Conservation (phyloP, 352 stramenopile species). For the Globisporangium cederbergense region DNA sequence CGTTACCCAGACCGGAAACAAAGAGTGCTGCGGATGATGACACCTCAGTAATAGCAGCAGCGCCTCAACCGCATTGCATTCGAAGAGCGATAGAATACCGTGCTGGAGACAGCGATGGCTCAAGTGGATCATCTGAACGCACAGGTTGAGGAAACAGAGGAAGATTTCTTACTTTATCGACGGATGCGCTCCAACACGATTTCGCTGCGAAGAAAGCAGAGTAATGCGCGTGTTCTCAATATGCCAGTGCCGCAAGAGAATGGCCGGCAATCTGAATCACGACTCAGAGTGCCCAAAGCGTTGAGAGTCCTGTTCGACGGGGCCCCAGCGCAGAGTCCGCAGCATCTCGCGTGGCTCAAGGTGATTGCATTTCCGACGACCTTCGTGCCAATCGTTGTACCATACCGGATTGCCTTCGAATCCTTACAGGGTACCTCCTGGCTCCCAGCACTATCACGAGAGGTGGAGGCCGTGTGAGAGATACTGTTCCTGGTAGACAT, state of each 20-base stretch:
- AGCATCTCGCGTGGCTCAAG: slow-evolving; percentile 40
- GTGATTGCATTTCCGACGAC: slow-evolving; percentile 31
- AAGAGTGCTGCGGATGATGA: slow-evolving; percentile 63
- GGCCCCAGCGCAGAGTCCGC: slow-evolving; percentile 26
- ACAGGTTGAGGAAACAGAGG: slow-evolving; percentile 32
- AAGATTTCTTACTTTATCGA: slow-evolving; percentile 32
- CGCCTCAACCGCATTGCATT: slow-evolving; percentile 39
- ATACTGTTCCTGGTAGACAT: slow-evolving; percentile 55
- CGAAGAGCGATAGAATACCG: slow-evolving; percentile 39
- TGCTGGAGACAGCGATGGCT: slow-evolving; percentile 26
- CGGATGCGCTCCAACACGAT: slow-evolving; percentile 28
- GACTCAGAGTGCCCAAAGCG: not conserved
- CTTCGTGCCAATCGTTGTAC: slow-evolving; percentile 34
- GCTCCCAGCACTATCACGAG: slow-evolving; percentile 23
- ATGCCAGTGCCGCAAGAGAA: slow-evolving; percentile 9
- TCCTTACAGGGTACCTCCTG: slow-evolving; percentile 19
- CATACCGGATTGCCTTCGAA: slow-evolving; percentile 45
- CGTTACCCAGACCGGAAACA: slow-evolving; percentile 68
- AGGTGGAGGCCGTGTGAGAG: slow-evolving; percentile 46
- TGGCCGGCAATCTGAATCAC: not conserved
- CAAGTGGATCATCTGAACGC: slow-evolving; percentile 32
- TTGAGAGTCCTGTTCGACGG: slow-evolving; percentile 34
- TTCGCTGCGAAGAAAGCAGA: slow-evolving; percentile 14
- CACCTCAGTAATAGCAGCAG: slow-evolving; percentile 49
- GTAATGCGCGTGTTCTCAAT: slow-evolving; percentile 14